Evolutionary conservation across 2,329 filamentous ascomycete genomes (phyloP).

Genomic region (Diplocarpon mali): DNA sequence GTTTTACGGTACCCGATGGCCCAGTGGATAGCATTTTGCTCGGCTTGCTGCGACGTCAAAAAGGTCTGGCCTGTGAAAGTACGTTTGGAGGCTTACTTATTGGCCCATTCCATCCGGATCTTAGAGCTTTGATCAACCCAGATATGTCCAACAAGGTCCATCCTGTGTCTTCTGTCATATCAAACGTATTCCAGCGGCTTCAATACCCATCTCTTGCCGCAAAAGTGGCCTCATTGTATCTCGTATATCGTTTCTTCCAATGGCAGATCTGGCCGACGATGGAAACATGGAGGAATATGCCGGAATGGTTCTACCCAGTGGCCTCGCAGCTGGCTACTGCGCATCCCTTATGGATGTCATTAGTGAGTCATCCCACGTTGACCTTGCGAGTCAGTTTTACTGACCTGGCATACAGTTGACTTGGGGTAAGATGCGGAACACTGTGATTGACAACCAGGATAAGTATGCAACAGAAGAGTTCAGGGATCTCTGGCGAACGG

Average conservation of each 20-base stretch:
- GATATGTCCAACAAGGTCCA: constrained; percentile 20
- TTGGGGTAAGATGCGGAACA: constrained; percentile 29
- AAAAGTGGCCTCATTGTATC: constrained; percentile 14
- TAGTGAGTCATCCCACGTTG: constrained; percentile 13
- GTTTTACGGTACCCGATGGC: constrained; percentile 25
- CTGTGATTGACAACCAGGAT: constrained; percentile 28
- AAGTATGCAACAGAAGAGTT: constrained; percentile 31
- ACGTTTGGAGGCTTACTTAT: constrained; percentile 24
- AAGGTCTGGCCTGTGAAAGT: constrained; percentile 24
- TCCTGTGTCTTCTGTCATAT: constrained; percentile 23
- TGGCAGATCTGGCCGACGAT: constrained; percentile 20
- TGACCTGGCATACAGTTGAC: constrained; percentile 27
- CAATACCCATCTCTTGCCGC: constrained; percentile 11
- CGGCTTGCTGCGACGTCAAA: constrained; percentile 30
- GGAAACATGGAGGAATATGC: constrained; percentile 16
- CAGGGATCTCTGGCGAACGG: constrained; percentile 27
- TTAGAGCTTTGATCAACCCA: constrained; percentile 28
- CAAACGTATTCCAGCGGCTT: constrained; percentile 19
- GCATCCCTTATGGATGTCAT: constrained; percentile 25
- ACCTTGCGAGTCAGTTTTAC: constrained; percentile 8
- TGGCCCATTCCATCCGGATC: constrained; percentile 27
- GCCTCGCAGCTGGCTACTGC: constrained; percentile 26
- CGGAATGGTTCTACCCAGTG: constrained; percentile 17
- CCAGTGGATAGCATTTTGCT: constrained; percentile 29
- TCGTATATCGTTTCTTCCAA: constrained; percentile 17